Evolutionary conservation across 768 basidiomycete species (phyloP), one percentile per base, ranked within the genome.

Genomic region (Trametes meyenii): DNA sequence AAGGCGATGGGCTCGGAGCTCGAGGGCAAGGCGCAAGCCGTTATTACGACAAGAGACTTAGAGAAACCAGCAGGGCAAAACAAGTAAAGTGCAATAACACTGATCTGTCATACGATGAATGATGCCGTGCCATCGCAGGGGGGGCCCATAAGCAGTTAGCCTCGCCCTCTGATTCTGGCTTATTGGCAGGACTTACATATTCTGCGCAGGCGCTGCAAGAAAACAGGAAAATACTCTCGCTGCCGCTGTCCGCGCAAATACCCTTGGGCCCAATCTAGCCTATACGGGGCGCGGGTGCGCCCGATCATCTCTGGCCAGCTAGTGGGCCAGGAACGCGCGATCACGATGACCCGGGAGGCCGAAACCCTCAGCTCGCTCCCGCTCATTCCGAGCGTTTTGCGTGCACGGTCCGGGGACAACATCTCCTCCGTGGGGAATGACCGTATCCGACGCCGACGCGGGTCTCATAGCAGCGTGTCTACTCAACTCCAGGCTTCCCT

Each of bases 51-150:
- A 48, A 55, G 44, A 63, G 55, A 50, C 49, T 46, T 46, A 60
- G 50, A 54, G 54, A 49, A 58, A 57, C 44, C 19, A 36, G 58
- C 44, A 21, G 33, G 33, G 65, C 64, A 68, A 64, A 66, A 62
- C 40, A n/a, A 68, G 67, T 64, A 63, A 65, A 50, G 64, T 60
- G 60, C 61, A 50, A 60, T 52, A 55, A 61, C 60, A 51, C 48
- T 64, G 62, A 66, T 68, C 62, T 64, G 67, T 68, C 67, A 68
- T 39, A 58, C 49, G 50, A 46, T 65, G 67, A 61, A 67, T 67
- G 66, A 65, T 67, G 61, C 55, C 63, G 54, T 57, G 50, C 62
- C 48, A 54, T 62, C 66, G 63, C 61, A 33, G 50, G 57, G 17
- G 53, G 49, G 13, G 26, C 56, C 57, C 43, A 63, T 62, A 67